phyloP scores from a whole-genome alignment of 768 basidiomycete species.

The Podaxis sp. region DNA sequence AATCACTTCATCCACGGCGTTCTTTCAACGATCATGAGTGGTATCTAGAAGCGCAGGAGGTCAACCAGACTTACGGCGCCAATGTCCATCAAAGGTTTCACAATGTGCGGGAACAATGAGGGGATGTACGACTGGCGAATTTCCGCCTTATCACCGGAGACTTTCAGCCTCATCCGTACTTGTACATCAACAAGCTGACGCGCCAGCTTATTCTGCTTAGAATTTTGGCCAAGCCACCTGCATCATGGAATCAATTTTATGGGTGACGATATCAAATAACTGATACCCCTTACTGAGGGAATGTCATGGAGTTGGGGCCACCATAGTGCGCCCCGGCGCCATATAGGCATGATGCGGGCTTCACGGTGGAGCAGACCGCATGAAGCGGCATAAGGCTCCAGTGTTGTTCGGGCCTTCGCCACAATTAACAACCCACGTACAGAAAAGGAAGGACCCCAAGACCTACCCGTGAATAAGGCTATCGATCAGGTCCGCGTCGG shows the following conservation, averaged over 20 bases:
- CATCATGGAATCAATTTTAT: not conserved
- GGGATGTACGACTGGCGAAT: conserved; percentile 92
- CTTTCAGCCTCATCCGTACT: conserved; percentile 91
- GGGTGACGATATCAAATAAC: conserved; percentile 8
- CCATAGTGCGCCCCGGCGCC: conserved; percentile 69
- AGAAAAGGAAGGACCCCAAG: not conserved
- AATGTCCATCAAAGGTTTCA: conserved; percentile 71
- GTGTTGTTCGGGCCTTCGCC: conserved; percentile 81
- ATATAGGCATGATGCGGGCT: conserved; percentile 82
- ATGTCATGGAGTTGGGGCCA: conserved; percentile 65
- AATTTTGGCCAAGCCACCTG: conserved; percentile 98
- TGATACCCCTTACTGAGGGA: conserved; percentile 71
- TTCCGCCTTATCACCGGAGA: conserved; percentile 87
- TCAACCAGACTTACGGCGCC: conserved; percentile 61
- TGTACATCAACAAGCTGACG: conserved; percentile 89
- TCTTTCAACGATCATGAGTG: conserved; percentile 41
- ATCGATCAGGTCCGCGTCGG: conserved; percentile 94
- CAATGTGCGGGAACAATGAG: conserved; percentile 77
- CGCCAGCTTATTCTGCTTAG: conserved; percentile 80
- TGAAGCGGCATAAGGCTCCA: conserved; percentile 96
- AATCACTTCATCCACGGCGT: conserved; percentile 80
- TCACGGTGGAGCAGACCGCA: conserved; percentile 86
- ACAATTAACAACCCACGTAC: conserved; percentile 8
- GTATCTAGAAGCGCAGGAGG: not conserved
- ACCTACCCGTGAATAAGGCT: conserved; percentile 87